Conservation (phyloP, 768 basidiomycete genomes). For the Atractiella rhizophila region DNA sequence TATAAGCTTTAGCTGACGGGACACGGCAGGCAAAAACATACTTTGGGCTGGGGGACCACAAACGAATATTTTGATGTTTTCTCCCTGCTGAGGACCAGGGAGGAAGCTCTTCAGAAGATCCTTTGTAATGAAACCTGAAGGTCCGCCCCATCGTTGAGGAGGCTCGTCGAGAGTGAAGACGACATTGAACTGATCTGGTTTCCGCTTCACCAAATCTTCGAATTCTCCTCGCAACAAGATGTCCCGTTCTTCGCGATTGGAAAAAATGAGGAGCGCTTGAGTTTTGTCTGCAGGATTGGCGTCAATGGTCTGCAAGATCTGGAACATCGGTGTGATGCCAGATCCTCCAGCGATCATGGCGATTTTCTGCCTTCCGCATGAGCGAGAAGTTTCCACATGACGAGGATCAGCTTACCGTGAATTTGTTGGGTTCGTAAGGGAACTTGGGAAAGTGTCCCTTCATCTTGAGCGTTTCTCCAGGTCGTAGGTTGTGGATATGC, state of each 20-base stretch:
- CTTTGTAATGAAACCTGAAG: slow-evolving; percentile 45
- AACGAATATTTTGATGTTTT: slow-evolving; percentile 68
- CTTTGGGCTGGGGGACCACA: slow-evolving; percentile 35
- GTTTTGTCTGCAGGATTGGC: slow-evolving; percentile 55
- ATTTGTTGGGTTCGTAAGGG: slow-evolving; percentile 58
- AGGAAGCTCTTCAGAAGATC: slow-evolving; percentile 45
- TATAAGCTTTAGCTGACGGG: slow-evolving; percentile 65
- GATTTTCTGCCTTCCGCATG: slow-evolving; percentile 30
- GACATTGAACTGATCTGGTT: slow-evolving; percentile 37
- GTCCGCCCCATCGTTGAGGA: slow-evolving; percentile 36
- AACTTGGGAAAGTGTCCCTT: slow-evolving; percentile 76
- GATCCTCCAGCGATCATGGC: slow-evolving; percentile 78
- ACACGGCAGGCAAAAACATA: neutral
- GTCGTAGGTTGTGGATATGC: slow-evolving; percentile 47
- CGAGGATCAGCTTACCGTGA: slow-evolving; percentile 15
- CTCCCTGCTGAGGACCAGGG: slow-evolving; percentile 32
- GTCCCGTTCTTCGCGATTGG: slow-evolving; percentile 69
- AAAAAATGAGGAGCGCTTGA: slow-evolving; percentile 74
- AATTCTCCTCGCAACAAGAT: slow-evolving; percentile 63
- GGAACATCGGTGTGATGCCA: slow-evolving; percentile 38
- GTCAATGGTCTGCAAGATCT: slow-evolving; percentile 6
- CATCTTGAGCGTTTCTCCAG: slow-evolving; percentile 55
- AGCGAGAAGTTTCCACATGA: neutral
- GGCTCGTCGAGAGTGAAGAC: slow-evolving; percentile 71
- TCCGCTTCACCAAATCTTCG: slow-evolving; percentile 28